Evolutionary conservation across 169 alveolate genomes (phyloP).

Genomic region (Eimeria maxima): DNA sequence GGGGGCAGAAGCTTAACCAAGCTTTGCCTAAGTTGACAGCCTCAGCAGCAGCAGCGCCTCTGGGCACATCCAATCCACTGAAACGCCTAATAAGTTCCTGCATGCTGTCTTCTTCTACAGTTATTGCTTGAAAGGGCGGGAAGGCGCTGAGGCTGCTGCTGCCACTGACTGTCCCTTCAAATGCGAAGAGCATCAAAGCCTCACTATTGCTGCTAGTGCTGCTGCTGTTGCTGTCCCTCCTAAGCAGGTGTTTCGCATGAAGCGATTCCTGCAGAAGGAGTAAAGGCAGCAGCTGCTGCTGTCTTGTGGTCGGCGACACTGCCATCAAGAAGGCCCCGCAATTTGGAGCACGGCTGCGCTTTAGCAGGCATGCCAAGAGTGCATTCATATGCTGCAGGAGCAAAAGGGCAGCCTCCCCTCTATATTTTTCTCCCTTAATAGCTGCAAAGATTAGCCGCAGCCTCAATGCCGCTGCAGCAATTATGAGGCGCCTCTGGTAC

Average conservation of each 20-base stretch:
- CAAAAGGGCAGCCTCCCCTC: slow-evolving; percentile 30
- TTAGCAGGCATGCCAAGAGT: slow-evolving; percentile 9
- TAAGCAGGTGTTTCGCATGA: neutral
- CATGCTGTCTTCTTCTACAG: slow-evolving; percentile 45
- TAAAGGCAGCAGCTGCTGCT: slow-evolving; percentile 13
- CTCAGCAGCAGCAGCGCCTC: slow-evolving; percentile 48
- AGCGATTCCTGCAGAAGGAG: neutral
- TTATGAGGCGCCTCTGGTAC: neutral
- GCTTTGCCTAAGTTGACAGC: slow-evolving; percentile 17
- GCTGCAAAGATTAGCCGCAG: slow-evolving; percentile 8
- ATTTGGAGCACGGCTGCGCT: neutral
- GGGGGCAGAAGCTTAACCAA: neutral
- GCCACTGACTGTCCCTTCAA: neutral
- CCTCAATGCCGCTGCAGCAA: slow-evolving; percentile 23
- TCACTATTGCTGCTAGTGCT: slow-evolving; percentile 25
- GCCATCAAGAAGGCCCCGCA: neutral
- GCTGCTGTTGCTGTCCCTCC: neutral
- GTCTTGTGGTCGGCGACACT: neutral
- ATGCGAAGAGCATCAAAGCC: neutral
- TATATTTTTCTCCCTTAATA: neutral
- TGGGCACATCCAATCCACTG: neutral
- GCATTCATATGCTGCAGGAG: slow-evolving; percentile 45
- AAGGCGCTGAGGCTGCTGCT: neutral
- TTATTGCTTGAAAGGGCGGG: neutral
- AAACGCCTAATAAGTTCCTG: neutral